These are phyloP conservation scores for Clarireedia paspali DNA, from an alignment of 2,329 filamentous ascomycete genomes.

Conservation along the genomic window DNA sequence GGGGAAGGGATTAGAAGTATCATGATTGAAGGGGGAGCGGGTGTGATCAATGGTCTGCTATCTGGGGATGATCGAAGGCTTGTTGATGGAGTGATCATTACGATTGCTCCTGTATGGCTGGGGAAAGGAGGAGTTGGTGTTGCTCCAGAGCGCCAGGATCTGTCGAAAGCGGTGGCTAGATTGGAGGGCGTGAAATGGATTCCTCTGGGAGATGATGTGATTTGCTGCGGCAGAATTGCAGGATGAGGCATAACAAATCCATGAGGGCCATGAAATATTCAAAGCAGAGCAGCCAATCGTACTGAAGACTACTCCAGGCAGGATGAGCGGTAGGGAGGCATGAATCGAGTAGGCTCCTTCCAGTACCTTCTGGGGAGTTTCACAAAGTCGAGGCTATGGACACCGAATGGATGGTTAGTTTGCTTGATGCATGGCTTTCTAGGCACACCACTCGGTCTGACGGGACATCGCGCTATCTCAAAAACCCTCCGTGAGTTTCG, in stretches of 20 bases:
- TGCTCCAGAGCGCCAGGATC: constrained; percentile 41
- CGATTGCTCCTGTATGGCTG: constrained; percentile 85
- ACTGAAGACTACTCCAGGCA: too few species aligned
- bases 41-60: constrained; percentile 77
- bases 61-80: constrained; percentile 50
- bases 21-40: constrained; percentile 86
- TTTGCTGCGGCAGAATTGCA: constrained; percentile 14
- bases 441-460: too few species aligned
- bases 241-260: neutral
- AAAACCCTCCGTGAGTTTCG: too few species aligned
- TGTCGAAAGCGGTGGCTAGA: constrained; percentile 6
- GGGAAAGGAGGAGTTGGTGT: constrained; percentile 76
- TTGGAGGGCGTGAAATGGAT: constrained; percentile 18
- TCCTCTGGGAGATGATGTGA: constrained; percentile 19
- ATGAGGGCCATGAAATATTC: too few species aligned
- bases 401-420: too few species aligned
- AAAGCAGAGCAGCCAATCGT: too few species aligned
- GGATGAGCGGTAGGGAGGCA: too few species aligned
- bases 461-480: too few species aligned
- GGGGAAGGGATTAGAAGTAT: constrained; percentile 52
- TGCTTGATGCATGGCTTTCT: too few species aligned
- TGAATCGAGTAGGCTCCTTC: too few species aligned
- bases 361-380: too few species aligned
- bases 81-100: constrained; percentile 75
- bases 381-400: too few species aligned